These are phyloP conservation scores for Suillus americanus DNA, from an alignment of 768 basidiomycete species.

Conservation along the genomic window DNA sequence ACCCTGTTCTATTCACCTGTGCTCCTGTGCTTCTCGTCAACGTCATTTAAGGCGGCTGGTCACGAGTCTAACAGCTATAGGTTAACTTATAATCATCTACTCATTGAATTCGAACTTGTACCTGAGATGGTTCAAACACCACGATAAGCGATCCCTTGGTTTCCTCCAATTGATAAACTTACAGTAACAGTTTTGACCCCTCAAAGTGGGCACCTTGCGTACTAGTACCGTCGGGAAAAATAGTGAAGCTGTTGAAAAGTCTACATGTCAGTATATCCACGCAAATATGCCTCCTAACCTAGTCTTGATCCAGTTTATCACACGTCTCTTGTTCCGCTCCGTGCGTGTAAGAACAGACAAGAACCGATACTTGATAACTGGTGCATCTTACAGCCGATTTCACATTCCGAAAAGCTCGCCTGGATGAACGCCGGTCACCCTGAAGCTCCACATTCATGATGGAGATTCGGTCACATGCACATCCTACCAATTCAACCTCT, in stretches of 20 bases:
- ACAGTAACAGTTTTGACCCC: conserved; percentile 19
- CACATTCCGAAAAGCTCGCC: not conserved
- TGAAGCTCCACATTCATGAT: not conserved
- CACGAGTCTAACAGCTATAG: not conserved
- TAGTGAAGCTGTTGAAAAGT: conserved; percentile 8
- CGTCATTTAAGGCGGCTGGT: not conserved
- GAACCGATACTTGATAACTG: too few relatives aligned
- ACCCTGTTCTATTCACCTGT: not conserved
- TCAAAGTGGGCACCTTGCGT: conserved; percentile 14
- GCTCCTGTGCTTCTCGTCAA: not conserved
- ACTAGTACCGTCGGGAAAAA: conserved; percentile 20
- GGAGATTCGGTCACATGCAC: not conserved
- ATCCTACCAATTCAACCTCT: not conserved
- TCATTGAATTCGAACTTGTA: conserved; percentile 13
- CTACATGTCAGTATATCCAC: not conserved
- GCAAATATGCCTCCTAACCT: not conserved
- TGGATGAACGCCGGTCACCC: not conserved
- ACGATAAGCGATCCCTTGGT: conserved; percentile 11
- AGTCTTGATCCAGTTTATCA: not conserved
- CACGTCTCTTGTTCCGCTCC: not conserved
- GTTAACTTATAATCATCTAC: conserved; percentile 12
- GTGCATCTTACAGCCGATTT: not conserved
- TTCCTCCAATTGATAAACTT: conserved; percentile 13
- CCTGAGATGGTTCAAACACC: conserved; percentile 12
- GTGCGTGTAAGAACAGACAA: not conserved